Conservation (phyloP, 2,329 filamentous ascomycete species). For the Cercospora berteroae region DNA sequence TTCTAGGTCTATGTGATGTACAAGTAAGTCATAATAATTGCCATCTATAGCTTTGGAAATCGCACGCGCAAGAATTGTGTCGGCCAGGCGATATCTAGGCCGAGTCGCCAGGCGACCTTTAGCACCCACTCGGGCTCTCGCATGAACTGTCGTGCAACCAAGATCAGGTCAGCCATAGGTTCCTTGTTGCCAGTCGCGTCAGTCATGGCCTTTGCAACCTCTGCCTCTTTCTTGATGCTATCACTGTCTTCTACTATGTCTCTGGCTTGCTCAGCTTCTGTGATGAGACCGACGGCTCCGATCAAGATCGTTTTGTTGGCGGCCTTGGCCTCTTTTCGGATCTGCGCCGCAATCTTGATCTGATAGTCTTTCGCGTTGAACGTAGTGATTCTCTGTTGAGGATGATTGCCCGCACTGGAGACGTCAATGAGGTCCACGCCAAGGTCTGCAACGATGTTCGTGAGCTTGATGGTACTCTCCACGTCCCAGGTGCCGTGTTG, state of each 20-base stretch:
- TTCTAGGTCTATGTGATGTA: slow-evolving; percentile 1
- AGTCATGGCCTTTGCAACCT: slow-evolving; percentile 40
- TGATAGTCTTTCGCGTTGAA: slow-evolving; percentile 49
- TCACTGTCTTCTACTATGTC: slow-evolving; percentile 43
- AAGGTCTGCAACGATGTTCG: slow-evolving; percentile 64
- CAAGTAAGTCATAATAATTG: not conserved
- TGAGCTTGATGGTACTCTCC: slow-evolving; percentile 62
- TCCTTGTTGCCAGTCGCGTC: slow-evolving; percentile 31
- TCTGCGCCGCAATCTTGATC: slow-evolving; percentile 48
- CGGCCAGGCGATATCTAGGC: slow-evolving; percentile 50
- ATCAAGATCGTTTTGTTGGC: slow-evolving; percentile 46
- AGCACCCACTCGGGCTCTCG: slow-evolving; percentile 57
- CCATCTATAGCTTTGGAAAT: slow-evolving; percentile 30
- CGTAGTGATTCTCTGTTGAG: slow-evolving; percentile 46
- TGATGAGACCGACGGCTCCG: slow-evolving; percentile 55
- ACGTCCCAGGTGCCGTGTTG: slow-evolving; percentile 64
- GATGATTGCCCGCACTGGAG: slow-evolving; percentile 69
- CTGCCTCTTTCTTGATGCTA: slow-evolving; percentile 29
- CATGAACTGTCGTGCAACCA: slow-evolving; percentile 56
- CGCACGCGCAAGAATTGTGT: slow-evolving; percentile 45
- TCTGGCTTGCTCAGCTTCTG: slow-evolving; percentile 52
- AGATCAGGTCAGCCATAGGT: slow-evolving; percentile 49
- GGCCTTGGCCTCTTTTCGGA: slow-evolving; percentile 43
- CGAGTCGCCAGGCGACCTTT: slow-evolving; percentile 50
- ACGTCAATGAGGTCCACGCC: slow-evolving; percentile 87